Evolutionary conservation across 345 rosid species (phyloP).

Genomic region (Isatis tinctoria): DNA sequence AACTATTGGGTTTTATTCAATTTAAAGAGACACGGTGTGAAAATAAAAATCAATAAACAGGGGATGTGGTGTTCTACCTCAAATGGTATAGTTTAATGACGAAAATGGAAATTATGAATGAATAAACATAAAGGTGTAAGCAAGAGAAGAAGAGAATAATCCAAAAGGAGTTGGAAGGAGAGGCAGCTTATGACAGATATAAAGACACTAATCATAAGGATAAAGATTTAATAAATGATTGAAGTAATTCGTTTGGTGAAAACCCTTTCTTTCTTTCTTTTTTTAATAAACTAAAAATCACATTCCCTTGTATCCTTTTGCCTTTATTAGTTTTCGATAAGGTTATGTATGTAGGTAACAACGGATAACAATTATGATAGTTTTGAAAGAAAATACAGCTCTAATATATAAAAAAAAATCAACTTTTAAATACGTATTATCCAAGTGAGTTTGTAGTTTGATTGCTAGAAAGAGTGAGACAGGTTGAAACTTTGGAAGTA

Average conservation of each 20-base stretch:
- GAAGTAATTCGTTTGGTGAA: conserved; percentile 34
- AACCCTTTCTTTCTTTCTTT: not conserved
- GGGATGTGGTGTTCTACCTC: not conserved
- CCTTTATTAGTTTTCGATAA: conserved; percentile 19
- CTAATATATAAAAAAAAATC: not conserved
- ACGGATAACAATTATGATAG: conserved; percentile 7
- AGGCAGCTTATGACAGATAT: conserved; percentile 37
- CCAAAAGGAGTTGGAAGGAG: conserved; percentile 36
- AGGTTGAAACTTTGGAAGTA: conserved; percentile 10
- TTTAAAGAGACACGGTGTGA: not conserved
- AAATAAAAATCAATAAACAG: not conserved
- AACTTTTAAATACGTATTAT: not conserved
- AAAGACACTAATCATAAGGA: conserved; percentile 34
- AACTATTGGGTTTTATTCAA: not conserved
- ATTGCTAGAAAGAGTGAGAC: conserved; percentile 15
- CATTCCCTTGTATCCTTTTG: conserved; percentile 28
- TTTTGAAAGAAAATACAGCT: not conserved
- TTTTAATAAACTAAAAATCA: not conserved
- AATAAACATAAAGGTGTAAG: conserved; percentile 11
- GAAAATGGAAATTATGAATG: conserved; percentile 15
- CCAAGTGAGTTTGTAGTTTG: conserved; percentile 6
- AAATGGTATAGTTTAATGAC: not conserved
- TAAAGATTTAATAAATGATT: conserved; percentile 24
- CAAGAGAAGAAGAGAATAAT: conserved; percentile 26
- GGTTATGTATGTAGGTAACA: conserved; percentile 28